Evolutionary conservation across 2,329 filamentous ascomycete species (phyloP).

Genomic region (Cladophialophora carrionii): DNA sequence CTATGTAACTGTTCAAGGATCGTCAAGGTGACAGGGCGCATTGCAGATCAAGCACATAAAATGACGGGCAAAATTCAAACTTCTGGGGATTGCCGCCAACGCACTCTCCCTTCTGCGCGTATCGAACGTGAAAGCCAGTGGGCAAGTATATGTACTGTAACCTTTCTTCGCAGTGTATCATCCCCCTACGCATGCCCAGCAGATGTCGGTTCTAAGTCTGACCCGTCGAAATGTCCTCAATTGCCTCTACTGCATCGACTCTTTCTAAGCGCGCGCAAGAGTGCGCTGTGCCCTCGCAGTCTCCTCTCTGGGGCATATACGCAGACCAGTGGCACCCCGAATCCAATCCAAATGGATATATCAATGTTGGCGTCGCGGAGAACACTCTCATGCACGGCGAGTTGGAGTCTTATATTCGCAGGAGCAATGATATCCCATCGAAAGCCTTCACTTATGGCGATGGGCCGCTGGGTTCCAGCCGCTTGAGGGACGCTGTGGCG

Average conservation of each 20-base stretch:
- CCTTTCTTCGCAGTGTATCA: neutral
- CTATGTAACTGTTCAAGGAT: neutral
- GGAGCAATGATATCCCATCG: constrained; percentile 42
- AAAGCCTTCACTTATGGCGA: constrained; percentile 47
- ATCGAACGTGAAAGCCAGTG: no score
- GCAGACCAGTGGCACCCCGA: constrained; percentile 51
- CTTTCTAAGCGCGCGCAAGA: constrained; percentile 20
- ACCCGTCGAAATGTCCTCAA: neutral
- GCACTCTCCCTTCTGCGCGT: no score
- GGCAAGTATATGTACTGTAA: no score
- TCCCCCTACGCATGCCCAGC: neutral
- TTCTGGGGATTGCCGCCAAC: no score
- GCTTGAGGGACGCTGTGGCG: constrained; percentile 40
- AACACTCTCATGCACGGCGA: constrained; percentile 57
- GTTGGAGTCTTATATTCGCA: constrained; percentile 50
- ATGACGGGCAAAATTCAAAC: neutral
- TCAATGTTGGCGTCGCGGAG: constrained; percentile 59
- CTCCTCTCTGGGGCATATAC: constrained; percentile 51
- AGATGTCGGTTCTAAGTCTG: neutral
- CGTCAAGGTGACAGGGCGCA: neutral
- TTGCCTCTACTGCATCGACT: neutral
- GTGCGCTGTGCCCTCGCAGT: constrained; percentile 8
- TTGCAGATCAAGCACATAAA: neutral
- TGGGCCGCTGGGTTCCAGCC: constrained; percentile 41
- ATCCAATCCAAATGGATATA: constrained; percentile 52